Evolutionary conservation across 352 stramenopile genomes (phyloP).

Genomic region (Globisporangium emineosum): DNA sequence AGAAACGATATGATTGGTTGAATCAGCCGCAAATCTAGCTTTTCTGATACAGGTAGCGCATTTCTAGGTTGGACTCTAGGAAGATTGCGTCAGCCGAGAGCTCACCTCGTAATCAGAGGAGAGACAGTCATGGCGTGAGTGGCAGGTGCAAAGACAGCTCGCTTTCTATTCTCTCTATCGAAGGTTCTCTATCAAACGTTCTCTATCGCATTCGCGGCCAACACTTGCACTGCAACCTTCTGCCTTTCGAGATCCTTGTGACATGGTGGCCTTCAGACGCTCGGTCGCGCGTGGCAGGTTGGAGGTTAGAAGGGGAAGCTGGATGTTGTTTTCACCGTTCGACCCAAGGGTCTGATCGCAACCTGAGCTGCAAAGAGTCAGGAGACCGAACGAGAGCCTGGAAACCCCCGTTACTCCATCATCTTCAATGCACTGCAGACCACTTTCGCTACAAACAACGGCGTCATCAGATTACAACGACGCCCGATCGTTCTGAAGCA

Average conservation of each 20-base stretch:
- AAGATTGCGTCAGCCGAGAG: background rate
- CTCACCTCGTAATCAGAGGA: too few relatives aligned
- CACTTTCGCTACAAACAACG: background rate
- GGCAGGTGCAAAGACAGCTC: background rate
- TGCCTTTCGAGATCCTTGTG: too few relatives aligned
- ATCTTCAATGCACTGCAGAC: background rate
- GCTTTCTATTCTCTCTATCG: background rate
- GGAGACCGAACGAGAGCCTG: background rate
- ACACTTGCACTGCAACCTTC: too few relatives aligned
- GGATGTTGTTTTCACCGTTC: conserved; percentile 4
- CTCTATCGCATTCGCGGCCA: background rate
- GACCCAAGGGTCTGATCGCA: background rate
- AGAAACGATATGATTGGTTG: conserved; percentile 1
- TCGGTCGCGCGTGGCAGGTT: background rate
- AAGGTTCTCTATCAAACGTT: background rate
- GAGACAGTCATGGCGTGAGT: background rate
- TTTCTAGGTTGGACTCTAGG: background rate
- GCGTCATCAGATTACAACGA: background rate
- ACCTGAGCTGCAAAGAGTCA: background rate
- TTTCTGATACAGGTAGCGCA: background rate
- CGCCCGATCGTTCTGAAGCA: background rate
- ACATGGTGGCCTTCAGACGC: too few relatives aligned
- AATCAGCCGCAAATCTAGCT: background rate
- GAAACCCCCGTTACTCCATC: background rate
- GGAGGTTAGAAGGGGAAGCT: background rate